Evolutionary conservation across 192 early-diverging fungal genomes (phyloP), one percentile per base, ranked within the genome.

Genomic region (Gigaspora rosea): DNA sequence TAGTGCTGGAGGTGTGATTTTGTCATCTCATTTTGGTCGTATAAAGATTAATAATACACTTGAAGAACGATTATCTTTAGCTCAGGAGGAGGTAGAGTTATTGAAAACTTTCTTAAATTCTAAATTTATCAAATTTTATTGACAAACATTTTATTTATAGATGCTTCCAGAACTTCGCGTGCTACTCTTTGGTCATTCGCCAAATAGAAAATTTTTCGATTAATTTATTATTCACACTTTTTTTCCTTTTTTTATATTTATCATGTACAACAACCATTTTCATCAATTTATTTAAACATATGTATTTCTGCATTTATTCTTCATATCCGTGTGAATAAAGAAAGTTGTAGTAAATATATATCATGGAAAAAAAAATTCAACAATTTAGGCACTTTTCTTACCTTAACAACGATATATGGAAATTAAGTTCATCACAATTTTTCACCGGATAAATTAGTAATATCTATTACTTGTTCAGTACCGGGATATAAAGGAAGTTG

Each of bases 81-180:
- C 92, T 41, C 86, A 89, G 64, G 94, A 98, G 78, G 81, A 86
- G 77, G 93, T 92, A 87, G 80, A 77, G 12, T 74, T 72, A 58
- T 27, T 52, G 41, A 41, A 33, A 46, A 54, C 36, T 4, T 32
- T 6, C 33, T 41, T 72, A 22, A 64, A 16, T 50, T 22, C 7
- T 12, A 51, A 47, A 32, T 32, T 66, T 16, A 6, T 52, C 16
- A 32, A 63, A 8, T 2, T 74, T 81, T 41, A 10, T 20, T 10
- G 12, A 11, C 49, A 81, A 59, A 32, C 41, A 27, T 61, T 58
- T 62, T 41, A 47, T 32, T 68, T 59, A 15, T 75, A 94, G 94
- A 93, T 97, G 95, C 91, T 99, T 73, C 97, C 97, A 46, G 92
- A 95, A 78, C 91, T 98, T 81, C 94, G 96, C 66, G 86, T 91